Base-by-base conservation (phyloP, 352 stramenopile species). In the Globisporangium paddicum region DNA sequence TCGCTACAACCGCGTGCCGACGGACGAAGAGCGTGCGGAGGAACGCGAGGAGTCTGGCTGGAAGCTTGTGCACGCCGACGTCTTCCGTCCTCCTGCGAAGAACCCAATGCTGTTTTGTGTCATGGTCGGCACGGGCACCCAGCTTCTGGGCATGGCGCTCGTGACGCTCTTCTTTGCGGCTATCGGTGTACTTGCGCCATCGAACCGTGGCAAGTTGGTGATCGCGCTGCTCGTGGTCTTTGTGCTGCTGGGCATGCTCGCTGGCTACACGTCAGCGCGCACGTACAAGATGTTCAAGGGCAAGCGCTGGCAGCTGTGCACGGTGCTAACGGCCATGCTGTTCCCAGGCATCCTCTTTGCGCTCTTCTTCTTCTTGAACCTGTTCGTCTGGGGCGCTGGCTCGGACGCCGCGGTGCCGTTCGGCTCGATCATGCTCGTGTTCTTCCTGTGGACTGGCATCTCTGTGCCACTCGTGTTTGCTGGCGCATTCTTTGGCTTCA, bases 221-320 rank as follows among this genome's bases (percentile, higher is more conserved):
- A 99, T 99, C 64, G 97, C 96, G 11, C 77, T 99, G 60, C 79
- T 99, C 2, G 77, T 99, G 11, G 87, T 98, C 49, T 99, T 99
- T 71, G 96, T 99, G 25, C 71, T 99, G 37, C 90, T 99, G 65
- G 97, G 97, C 34, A 92, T 90, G 60, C 73, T 99, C 30, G 94
- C 95, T 18, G 98, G 98, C 14, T 99, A 98, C 77, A 89, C 93
- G 11, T 97, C 93, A 23, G 93, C 97, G 23, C 84, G 95, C 55
- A 86, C 99, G 44, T 99, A 99, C 92, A 99, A 99, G 77, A 99
- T 97, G 64, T 99, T 99, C 82, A 99, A 99, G 71, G 97, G 97
- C 62, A 99, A 99, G 77, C 85, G 89, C 58, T 99, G 97, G 96
- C 96, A 99, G 73, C 76, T 97, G 66, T 98, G 89, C 59, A 99